These are phyloP conservation scores for Saturnispora mendoncae DNA, from an alignment of 805 yeast species.

Conservation along the genomic window DNA sequence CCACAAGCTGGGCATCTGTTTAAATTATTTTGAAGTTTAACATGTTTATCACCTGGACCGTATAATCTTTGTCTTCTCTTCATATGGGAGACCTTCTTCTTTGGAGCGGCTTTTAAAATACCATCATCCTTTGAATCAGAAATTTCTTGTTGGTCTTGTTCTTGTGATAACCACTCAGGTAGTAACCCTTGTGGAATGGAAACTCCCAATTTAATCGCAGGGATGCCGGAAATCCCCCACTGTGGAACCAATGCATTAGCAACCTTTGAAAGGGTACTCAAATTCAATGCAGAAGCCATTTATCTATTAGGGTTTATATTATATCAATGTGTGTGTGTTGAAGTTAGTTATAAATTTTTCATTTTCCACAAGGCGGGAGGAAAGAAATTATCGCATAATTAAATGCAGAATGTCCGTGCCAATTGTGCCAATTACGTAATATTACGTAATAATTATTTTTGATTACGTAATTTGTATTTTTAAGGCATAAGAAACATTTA, in stretches of 20 bases:
- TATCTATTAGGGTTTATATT: too few relatives aligned
- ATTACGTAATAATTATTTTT: background rate
- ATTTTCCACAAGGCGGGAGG: background rate
- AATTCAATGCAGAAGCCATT: slow-evolving; percentile 3
- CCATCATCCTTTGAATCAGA: slow-evolving; percentile 52
- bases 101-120: slow-evolving; percentile 83
- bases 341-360: background rate
- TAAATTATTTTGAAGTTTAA: slow-evolving; percentile 64
- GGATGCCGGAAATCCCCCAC: slow-evolving; percentile 13
- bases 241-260: slow-evolving; percentile 15
- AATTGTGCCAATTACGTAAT: background rate
- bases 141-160: slow-evolving; percentile 31
- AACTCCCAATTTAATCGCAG: slow-evolving; percentile 17
- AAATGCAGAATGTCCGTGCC: too few relatives aligned
- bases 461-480: too few relatives aligned
- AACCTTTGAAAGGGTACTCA: slow-evolving; percentile 13
- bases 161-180: slow-evolving; percentile 32
- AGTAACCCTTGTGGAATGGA: slow-evolving; percentile 16
- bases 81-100: slow-evolving; percentile 83
- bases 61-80: slow-evolving; percentile 77
- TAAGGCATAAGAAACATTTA: too few relatives aligned
- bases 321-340: too few relatives aligned
- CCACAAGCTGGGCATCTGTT: slow-evolving; percentile 96
- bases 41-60: slow-evolving; percentile 75
- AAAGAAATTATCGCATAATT: too few relatives aligned